Evolutionary conservation across 2,329 filamentous ascomycete species (phyloP).

Genomic region (Mollisiaceae sp.): DNA sequence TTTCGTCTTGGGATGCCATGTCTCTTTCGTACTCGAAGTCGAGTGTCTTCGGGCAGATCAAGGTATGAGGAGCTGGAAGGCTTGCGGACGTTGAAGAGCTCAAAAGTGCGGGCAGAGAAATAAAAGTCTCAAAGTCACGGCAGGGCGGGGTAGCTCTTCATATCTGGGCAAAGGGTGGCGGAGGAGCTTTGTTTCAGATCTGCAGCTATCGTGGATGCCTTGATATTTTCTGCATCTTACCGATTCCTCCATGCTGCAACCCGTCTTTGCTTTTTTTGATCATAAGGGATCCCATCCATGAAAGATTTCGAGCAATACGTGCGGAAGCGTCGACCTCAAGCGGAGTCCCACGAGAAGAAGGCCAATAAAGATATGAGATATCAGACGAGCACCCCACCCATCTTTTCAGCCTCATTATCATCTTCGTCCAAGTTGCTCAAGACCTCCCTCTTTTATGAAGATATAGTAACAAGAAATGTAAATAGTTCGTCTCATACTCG

Average conservation of each 20-base stretch:
- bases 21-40: not conserved
- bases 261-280: not conserved
- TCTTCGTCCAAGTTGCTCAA: no score
- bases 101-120: not conserved
- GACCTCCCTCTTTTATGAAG: no score
- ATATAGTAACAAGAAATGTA: no score
- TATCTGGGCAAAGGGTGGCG: not conserved
- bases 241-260: not conserved
- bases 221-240: not conserved
- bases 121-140: not conserved
- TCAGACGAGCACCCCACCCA: no score
- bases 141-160: not conserved
- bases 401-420: no score
- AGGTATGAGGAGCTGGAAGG: not conserved
- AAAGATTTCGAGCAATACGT: no score
- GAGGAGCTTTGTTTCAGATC: not conserved
- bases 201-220: not conserved
- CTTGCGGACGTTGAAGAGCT: not conserved
- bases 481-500: no score
- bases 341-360: no score
- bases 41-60: not conserved
- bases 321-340: no score
- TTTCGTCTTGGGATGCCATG: slow-evolving; percentile 1
- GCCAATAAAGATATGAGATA: no score
- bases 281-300: no score